Evolutionary conservation across 345 rosid genomes (phyloP), one percentile per base, ranked within the genome.

Genomic region (Hibiscus trionum): DNA sequence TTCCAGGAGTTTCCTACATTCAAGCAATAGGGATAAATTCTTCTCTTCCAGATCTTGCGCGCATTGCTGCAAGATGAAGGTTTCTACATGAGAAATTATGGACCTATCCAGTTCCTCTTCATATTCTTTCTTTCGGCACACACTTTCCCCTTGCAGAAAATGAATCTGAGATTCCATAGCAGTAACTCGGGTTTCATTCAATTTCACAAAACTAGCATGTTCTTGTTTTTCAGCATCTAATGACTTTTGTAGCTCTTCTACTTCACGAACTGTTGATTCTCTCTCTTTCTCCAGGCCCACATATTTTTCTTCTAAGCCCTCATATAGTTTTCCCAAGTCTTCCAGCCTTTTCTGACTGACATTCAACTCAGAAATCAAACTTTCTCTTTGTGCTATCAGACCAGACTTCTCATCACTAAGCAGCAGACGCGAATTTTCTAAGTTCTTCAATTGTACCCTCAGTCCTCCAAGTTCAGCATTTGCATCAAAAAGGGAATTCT

Each of bases 401-500:
- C 73, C 75, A n/a, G 84, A 82, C 80, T 88, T 93, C 79, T 91
- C 92, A 72, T 83, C 83, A 77, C 76, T 87, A 77, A 91, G 88
- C 77, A 74, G 56, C 61, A 69, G 71, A 76, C 82, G 89, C 55
- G 86, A 86, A 61, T 88, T 86, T 81, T 89, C 95, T 58, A 93
- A 77, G 72, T 85, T 84, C 80, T 77, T 89, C 52, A 81, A 75
- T 52, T 84, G 85, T 61, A 76, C 79, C 81, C 79, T 83, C 75
- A 80, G 79, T 52, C 76, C 88, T 77, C 87, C 91, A 79, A 88
- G 85, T 82, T 93, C 95, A 37, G 84, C 88, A 82, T 83, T 86
- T 61, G 91, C 86, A 80, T 86, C 90, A 59, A 57, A 77, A 57
- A 95, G 90, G 75, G 93, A 89, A 73, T 75, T 90, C 83, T 92